phyloP scores from a whole-genome alignment of 1,284 basidiomycete species.

The Rhodotorula sp. region DNA sequence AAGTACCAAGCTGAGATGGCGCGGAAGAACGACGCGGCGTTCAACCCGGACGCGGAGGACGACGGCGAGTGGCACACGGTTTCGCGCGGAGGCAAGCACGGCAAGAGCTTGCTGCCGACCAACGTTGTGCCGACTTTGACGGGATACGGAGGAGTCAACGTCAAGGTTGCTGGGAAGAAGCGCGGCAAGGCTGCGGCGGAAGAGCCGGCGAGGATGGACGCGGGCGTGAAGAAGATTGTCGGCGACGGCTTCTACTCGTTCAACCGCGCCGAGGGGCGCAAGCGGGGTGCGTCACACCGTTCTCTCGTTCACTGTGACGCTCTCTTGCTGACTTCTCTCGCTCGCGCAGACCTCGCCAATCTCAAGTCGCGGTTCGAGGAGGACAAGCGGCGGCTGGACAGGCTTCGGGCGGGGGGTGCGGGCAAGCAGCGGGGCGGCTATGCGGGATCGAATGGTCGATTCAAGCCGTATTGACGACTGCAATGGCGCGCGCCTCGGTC shows the following conservation, averaged over 20 bases:
- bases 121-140: slow-evolving; percentile 18
- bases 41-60: slow-evolving; percentile 34
- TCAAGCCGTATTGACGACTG: slow-evolving; percentile 4
- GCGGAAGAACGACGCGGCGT: neutral
- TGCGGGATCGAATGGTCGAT: neutral
- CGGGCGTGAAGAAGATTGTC: slow-evolving; percentile 37
- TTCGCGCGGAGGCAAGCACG: slow-evolving; percentile 35
- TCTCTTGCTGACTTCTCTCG: neutral
- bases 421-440: neutral
- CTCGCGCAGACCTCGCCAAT: slow-evolving; percentile 24
- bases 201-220: slow-evolving; percentile 7
- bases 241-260: slow-evolving; percentile 41
- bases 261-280: slow-evolving; percentile 24
- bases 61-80: slow-evolving; percentile 40
- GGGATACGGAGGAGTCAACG: slow-evolving; percentile 34
- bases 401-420: slow-evolving; percentile 1
- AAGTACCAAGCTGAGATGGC: slow-evolving; percentile 18
- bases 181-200: slow-evolving; percentile 6
- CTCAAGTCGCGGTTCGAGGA: slow-evolving; percentile 36
- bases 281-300: slow-evolving; percentile 18
- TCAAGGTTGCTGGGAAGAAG: slow-evolving; percentile 36
- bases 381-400: slow-evolving; percentile 32
- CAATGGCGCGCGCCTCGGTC: neutral
- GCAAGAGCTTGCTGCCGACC: slow-evolving; percentile 28
- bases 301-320: neutral